Evolutionary conservation across 2,329 filamentous ascomycete genomes (phyloP), one percentile per base, ranked within the genome.

Genomic region (Ilyonectria destructans): DNA sequence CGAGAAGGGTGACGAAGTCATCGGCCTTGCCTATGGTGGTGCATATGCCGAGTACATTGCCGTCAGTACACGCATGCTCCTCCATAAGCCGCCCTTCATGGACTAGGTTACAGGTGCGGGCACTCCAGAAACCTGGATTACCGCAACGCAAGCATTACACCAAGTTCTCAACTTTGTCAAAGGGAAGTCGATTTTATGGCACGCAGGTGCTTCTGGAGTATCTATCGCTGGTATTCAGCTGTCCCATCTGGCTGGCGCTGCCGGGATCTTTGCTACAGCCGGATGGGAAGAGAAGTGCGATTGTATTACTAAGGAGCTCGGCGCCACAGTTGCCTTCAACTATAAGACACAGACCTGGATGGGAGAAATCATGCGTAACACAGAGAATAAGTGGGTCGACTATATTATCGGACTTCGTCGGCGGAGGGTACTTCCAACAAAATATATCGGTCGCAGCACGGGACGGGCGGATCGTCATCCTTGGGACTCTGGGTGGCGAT

Each of bases 91-190:
- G 0, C 81, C 81, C 5, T 87, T 89, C 77, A 79, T 96, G 75
- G 87, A 83, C 57, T 95, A 90, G 87, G 92, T 92, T 81, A 84
- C 91, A 77, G 91, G 91, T 8, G 95, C 95, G 5, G 94, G 92
- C 2, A 87, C 97, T 43, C 94, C 95, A 3, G 94, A 97, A 85
- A 85, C 92, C 3, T 97, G 93, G 92, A 96, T 97, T 75, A 97
- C 95, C 17, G 95, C 95, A 1, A 91, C 92, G 9, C 95, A 98
- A 85, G 95, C 94, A 15, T 88, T 97, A 80, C 93, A 94, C 78
- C 83, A 94, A 8, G 88, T 98, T n/a, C 92, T 93, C 61, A 89
- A 89, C 15, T 95, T 95, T 80, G 78, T 85, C 29, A 78, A 84
- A 6, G 92, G 92, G 6, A 90, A 94, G 81, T 87, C 87, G 17